Evolutionary conservation across 176 grass and related monocot genomes (phyloP).

Genomic region (Paspalum notatum): DNA sequence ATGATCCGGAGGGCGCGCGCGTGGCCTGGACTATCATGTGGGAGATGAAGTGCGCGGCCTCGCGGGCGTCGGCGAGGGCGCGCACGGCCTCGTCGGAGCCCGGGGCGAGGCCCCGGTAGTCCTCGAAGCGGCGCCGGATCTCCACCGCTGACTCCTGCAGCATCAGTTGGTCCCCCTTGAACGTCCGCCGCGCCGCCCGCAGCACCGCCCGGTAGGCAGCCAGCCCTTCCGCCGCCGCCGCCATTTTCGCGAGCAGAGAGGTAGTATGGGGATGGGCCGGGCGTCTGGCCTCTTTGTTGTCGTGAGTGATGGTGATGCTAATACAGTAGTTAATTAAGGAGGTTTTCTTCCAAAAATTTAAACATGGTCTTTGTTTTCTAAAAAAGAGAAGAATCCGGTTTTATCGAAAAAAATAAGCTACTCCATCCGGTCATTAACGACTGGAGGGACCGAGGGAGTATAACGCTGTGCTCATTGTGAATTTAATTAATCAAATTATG

Average conservation of each 20-base stretch:
- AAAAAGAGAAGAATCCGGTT: too few relatives aligned
- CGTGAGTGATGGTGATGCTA: background rate
- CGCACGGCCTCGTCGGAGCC: conserved; percentile 70
- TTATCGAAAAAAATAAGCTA: too few relatives aligned
- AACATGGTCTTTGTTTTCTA: too few relatives aligned
- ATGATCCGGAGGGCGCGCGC: conserved; percentile 68
- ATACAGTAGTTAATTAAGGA: too few relatives aligned
- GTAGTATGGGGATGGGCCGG: background rate
- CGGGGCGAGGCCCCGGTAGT: conserved; percentile 53
- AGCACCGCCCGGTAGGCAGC: conserved; percentile 82
- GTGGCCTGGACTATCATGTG: conserved; percentile 91
- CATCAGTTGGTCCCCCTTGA: conserved; percentile 82
- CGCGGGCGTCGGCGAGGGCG: conserved; percentile 53
- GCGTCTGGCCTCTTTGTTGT: background rate
- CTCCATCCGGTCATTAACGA: too few relatives aligned
- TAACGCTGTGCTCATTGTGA: too few relatives aligned
- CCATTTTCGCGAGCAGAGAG: conserved; percentile 4
- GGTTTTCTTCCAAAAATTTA: too few relatives aligned
- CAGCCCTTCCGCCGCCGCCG: conserved; percentile 53
- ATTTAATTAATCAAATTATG: too few relatives aligned
- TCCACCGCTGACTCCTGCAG: conserved; percentile 75
- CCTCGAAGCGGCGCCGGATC: conserved; percentile 92
- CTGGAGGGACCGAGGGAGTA: too few relatives aligned
- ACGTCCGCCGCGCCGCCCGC: conserved; percentile 83
- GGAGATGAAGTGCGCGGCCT: conserved; percentile 88